Percentiles rank a stretch among this genome's conserved stretches.
These are phyloP conservation scores for Wickerhamomyces subpelliculosus DNA, from an alignment of 805 yeast species.

Conservation along the genomic window DNA sequence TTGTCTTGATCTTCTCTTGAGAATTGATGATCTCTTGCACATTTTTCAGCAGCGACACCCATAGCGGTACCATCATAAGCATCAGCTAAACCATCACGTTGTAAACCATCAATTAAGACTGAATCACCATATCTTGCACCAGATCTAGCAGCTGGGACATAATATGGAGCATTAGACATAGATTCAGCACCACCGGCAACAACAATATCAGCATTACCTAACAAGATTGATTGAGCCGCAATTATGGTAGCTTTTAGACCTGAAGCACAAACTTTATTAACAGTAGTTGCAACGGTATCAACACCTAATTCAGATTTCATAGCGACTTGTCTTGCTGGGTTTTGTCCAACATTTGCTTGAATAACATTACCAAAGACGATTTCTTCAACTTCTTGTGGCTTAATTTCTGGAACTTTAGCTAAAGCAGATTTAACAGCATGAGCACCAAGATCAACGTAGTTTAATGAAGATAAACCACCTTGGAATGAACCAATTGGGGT, in stretches of 20 bases:
- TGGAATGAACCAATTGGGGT: conserved; percentile 96
- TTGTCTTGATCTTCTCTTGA: conserved; percentile 86
- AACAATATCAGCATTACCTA: conserved; percentile 88
- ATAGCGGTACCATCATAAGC: conserved; percentile 83
- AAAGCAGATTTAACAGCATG: conserved; percentile 88
- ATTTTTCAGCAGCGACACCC: conserved; percentile 98
- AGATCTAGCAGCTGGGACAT: conserved; percentile 73
- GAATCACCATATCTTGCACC: conserved; percentile 91
- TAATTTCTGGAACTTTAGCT: conserved; percentile 73
- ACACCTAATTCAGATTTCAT: conserved; percentile 81
- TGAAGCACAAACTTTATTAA: conserved; percentile 96
- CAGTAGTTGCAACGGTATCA: conserved; percentile 76
- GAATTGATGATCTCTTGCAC: conserved; percentile 75
- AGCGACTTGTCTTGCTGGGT: conserved; percentile 98
- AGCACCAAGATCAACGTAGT: conserved; percentile 83
- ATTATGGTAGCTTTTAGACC: conserved; percentile 88
- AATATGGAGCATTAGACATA: conserved; percentile 94
- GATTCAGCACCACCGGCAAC: conserved; percentile 98
- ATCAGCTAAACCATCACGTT: conserved; percentile 88
- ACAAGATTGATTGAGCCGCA: conserved; percentile 83
- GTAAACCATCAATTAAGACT: conserved; percentile 76
- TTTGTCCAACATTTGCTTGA: conserved; percentile 92
- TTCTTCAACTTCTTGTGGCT: conserved; percentile 78
- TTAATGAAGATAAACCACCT: conserved; percentile 69
- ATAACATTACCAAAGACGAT: conserved; percentile 88